A percentile compares a stretch with the other conserved stretches of the same genome.
phyloP scores from a whole-genome alignment of 805 yeast genomes.

The Wickerhamiella parazyma region DNA sequence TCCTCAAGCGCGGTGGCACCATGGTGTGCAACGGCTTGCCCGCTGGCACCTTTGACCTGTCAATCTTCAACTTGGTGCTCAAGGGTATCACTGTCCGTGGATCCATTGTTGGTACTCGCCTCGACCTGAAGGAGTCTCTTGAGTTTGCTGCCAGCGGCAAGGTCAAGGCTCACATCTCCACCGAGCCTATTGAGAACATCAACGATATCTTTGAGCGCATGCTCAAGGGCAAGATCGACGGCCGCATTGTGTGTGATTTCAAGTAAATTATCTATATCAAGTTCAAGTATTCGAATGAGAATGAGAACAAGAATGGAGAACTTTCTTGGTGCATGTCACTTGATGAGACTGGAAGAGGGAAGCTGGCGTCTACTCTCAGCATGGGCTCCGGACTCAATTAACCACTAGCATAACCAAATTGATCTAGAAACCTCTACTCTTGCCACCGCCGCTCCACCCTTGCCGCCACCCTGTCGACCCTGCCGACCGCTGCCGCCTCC shows the following conservation, averaged over 20 bases:
- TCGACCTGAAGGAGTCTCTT: conserved; percentile 70
- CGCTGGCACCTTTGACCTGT: conserved; percentile 58
- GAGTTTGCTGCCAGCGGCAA: conserved; percentile 62
- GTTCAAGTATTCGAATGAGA: too few species aligned
- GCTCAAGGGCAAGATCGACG: conserved; percentile 75
- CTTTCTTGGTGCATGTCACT: too few species aligned
- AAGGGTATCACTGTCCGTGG: conserved; percentile 62
- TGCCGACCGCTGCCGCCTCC: too few species aligned
- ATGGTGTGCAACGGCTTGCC: conserved; percentile 68
- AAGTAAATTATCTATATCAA: conserved; percentile 27
- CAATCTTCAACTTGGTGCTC: conserved; percentile 61
- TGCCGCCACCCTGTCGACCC: too few species aligned
- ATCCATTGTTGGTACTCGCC: conserved; percentile 81
- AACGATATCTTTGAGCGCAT: conserved; percentile 63
- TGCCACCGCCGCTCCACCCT: too few species aligned
- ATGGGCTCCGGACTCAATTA: too few species aligned
- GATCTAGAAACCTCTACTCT: too few species aligned
- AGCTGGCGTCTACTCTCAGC: too few species aligned
- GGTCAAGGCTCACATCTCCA: conserved; percentile 49
- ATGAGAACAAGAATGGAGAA: too few species aligned
- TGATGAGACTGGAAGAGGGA: too few species aligned
- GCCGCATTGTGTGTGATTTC: conserved; percentile 81
- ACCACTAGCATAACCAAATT: too few species aligned
- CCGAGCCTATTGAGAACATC: conserved; percentile 44
- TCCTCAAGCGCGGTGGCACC: conserved; percentile 54